Evolutionary conservation across 2,329 filamentous ascomycete species (phyloP), one percentile per base, ranked within the genome.

Genomic region (Rhynchosporium graminicola): DNA sequence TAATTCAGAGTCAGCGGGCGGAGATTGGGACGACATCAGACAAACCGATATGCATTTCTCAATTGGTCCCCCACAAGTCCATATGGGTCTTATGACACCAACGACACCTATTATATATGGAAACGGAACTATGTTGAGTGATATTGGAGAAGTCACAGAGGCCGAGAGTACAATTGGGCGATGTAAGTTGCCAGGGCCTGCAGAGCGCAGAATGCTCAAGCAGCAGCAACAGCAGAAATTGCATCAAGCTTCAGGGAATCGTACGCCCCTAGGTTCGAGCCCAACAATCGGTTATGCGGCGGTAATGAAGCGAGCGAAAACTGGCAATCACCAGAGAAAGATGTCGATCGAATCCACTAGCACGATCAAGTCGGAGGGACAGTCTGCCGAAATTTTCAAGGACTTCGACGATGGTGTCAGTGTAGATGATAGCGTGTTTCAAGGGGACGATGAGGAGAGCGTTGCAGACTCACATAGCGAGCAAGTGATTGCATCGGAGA

Each of bases 371-470:
- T 82, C 80, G 6, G 77, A 80, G 40, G 80, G 64, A 10, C 71
- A 82, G 15, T 77, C 78, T 7, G 72, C 75, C 8, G 76, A 71
- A n/a, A 59, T 80, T 3, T 86, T 87, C 74, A 80, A 78, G 48
- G 85, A 87, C 68, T 84, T 88, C 69, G 85, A 87, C 71, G 86
- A 88, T 67, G 70, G 78, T 1, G 78, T 82, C 60, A 88, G 86
- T 71, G 80, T 87, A 33, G 86, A 83, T 64, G 86, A 88, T 70
- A 86, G 84, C 68, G 82, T 83, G 62, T 88, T 88, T 63, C 85
- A 88, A 70, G 86, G 86, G 47, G 86, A 88, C 60, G 86, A 88
- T 66, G 86, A 88, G 70, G 85, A 87, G 71, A 88, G 86, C 70
- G 79, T 87, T 64, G 85, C 73, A 55, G 71, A 72, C 63, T 75